Evolutionary conservation across 345 rosid species (phyloP).

Genomic region (Dipteronia sinensis): DNA sequence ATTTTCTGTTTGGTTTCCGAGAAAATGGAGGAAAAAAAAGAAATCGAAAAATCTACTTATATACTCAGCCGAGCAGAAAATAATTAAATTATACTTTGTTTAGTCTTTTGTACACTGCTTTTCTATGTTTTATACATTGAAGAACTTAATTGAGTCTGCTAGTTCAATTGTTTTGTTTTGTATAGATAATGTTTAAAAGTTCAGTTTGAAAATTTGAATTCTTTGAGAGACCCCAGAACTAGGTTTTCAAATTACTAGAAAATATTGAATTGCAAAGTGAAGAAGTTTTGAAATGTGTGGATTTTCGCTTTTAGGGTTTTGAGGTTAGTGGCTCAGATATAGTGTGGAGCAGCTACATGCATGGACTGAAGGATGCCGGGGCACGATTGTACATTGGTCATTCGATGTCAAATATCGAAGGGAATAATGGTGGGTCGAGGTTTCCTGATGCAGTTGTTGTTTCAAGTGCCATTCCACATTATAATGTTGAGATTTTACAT

Average conservation of each 20-base stretch:
- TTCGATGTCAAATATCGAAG: conserved; percentile 17
- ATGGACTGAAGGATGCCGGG: conserved; percentile 23
- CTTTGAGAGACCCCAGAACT: background rate
- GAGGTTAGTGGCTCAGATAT: conserved; percentile 40
- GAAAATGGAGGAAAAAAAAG: background rate
- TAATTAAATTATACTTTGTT: background rate
- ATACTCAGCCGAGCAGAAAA: background rate
- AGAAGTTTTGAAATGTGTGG: background rate
- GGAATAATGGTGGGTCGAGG: conserved; percentile 21
- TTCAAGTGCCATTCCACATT: conserved; percentile 38
- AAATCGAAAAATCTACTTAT: background rate
- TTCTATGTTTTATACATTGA: background rate
- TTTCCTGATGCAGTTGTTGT: conserved; percentile 36
- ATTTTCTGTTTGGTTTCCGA: conserved; percentile 2
- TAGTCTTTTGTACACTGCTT: background rate
- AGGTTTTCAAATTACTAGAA: background rate
- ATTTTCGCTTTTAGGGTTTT: conserved; percentile 25
- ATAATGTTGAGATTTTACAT: conserved; percentile 34
- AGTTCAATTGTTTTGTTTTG: background rate
- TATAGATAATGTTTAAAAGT: background rate
- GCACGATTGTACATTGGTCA: conserved; percentile 26
- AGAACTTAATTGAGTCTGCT: background rate
- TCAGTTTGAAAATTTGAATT: background rate
- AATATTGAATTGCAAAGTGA: background rate
- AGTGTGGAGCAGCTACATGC: conserved; percentile 36